These are phyloP conservation scores for Phyllosticta citriasiana DNA, from an alignment of 2,329 filamentous ascomycete genomes.

Conservation along the genomic window DNA sequence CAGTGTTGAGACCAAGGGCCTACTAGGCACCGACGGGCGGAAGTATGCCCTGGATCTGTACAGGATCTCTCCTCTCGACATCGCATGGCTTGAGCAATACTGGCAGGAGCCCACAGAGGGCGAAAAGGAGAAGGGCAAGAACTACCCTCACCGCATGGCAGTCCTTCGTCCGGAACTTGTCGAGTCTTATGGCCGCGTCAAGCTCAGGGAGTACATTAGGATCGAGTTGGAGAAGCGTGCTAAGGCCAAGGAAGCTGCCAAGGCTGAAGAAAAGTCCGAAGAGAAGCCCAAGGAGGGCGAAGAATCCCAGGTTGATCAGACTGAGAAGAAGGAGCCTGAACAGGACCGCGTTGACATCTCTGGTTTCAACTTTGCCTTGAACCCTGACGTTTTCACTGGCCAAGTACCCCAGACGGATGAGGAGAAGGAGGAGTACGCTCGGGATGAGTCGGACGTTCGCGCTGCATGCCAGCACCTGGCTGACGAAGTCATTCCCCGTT, in stretches of 20 bases:
- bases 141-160: constrained; percentile 94
- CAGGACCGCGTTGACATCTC: constrained; percentile 74
- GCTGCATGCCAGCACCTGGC: constrained; percentile 71
- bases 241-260: constrained; percentile 23
- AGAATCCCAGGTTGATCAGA: neutral
- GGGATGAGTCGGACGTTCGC: constrained; percentile 82
- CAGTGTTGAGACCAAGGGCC: constrained; percentile 93
- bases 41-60: constrained; percentile 98
- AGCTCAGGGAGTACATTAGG: constrained; percentile 83
- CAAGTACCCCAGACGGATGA: constrained; percentile 82
- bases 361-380: constrained; percentile 77
- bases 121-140: constrained; percentile 41
- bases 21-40: constrained; percentile 91
- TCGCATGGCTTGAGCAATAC: constrained; percentile 78
- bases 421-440: constrained; percentile 72
- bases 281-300: constrained; percentile 18
- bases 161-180: constrained; percentile 84
- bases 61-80: constrained; percentile 83
- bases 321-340: constrained; percentile 24
- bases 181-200: constrained; percentile 71
- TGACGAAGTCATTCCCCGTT: constrained; percentile 67
- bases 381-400: constrained; percentile 91
- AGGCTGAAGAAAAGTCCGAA: constrained; percentile 12
- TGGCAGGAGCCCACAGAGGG: constrained; percentile 34
- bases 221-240: constrained; percentile 49